Evolutionary conservation across 495 filamentous ascomycete species (phyloP).

Genomic region (Terfezia boudieri): DNA sequence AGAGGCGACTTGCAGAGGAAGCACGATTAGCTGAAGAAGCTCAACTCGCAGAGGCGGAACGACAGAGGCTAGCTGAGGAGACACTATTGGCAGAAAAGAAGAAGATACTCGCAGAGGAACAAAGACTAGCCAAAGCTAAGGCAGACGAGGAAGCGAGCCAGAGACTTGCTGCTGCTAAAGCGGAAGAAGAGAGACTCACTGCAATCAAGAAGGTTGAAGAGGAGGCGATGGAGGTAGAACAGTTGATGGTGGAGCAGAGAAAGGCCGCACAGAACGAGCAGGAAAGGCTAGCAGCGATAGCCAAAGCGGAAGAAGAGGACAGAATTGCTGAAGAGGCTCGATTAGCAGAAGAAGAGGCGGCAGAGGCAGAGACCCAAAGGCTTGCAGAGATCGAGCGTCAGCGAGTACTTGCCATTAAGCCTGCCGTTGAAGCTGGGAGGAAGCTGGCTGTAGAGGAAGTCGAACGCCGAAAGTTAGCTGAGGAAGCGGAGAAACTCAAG

Average conservation of each 20-base stretch:
- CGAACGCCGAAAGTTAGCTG: not conserved
- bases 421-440: not conserved
- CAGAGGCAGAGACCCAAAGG: not conserved
- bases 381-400: not conserved
- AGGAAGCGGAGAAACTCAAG: not conserved
- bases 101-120: constrained; percentile 2
- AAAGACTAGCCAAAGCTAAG: not conserved
- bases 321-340: not conserved
- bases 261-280: not conserved
- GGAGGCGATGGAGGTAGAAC: not conserved
- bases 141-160: constrained; percentile 3
- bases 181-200: constrained; percentile 1
- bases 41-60: not conserved
- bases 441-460: not conserved
- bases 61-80: not conserved
- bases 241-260: not conserved
- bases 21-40: constrained; percentile 1
- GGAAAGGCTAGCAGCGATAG: not conserved
- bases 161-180: constrained; percentile 1
- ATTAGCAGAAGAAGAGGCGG: not conserved
- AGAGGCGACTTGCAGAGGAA: constrained; percentile 2
- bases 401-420: not conserved
- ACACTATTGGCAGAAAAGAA: not conserved
- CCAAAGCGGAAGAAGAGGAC: constrained; percentile 1
- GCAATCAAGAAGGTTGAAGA: not conserved